A percentile compares a stretch with the other conserved stretches of the same genome.
Conservation (phyloP, 345 rosid species). For the Lepidium didymum region DNA sequence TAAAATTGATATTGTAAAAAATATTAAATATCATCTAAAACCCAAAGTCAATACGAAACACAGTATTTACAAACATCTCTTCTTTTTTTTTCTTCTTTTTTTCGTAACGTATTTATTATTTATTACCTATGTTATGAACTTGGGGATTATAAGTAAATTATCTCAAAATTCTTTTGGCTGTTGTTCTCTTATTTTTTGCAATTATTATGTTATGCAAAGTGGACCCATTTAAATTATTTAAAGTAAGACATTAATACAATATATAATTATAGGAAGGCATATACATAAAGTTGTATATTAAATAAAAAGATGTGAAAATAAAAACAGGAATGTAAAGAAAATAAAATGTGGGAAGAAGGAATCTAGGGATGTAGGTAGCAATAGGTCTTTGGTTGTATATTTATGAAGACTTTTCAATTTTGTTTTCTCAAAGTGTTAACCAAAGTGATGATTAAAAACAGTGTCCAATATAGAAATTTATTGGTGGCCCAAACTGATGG, state of each 20-base stretch:
- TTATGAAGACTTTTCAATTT: not conserved
- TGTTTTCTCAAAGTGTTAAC: not conserved
- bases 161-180: not conserved
- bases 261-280: not conserved
- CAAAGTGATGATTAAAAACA: not conserved
- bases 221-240: not conserved
- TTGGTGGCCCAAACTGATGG: not conserved
- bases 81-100: no score
- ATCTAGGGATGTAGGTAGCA: slow-evolving; percentile 20
- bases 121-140: not conserved
- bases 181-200: slow-evolving; percentile 3
- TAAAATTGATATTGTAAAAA: not conserved
- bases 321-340: not conserved
- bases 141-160: not conserved
- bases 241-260: not conserved
- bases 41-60: not conserved
- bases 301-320: not conserved
- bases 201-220: slow-evolving; percentile 8
- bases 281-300: not conserved
- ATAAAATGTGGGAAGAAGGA: not conserved
- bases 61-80: no score
- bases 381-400: slow-evolving; percentile 2
- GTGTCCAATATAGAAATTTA: not conserved
- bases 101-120: not conserved
- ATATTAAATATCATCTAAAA: not conserved